A percentile compares a stretch with the other conserved stretches of the same genome.
Conservation (phyloP, 106 monocot species). For the Apostasia ramifera region DNA sequence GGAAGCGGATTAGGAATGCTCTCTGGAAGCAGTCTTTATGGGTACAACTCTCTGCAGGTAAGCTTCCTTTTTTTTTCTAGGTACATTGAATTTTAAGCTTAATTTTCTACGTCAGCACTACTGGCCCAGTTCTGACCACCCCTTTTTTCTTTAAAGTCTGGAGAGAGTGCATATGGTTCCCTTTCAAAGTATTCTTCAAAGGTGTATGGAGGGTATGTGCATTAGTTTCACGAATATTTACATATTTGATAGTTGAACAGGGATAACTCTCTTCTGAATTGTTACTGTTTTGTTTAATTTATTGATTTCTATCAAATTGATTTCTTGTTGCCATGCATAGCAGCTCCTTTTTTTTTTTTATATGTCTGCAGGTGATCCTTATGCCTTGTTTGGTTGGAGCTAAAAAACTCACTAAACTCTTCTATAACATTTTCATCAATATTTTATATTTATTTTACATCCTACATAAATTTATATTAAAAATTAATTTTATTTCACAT, state of each 20-base stretch:
- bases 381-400: no score
- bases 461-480: no score
- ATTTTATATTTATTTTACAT: no score
- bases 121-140: background rate
- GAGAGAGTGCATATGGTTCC: conserved; percentile 58
- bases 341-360: no score
- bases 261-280: no score
- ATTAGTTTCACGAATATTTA: background rate
- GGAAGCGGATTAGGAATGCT: conserved; percentile 39
- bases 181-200: conserved; percentile 59
- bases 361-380: no score
- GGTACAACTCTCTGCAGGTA: conserved; percentile 67
- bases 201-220: conserved; percentile 54
- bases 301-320: no score
- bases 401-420: no score
- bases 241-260: background rate
- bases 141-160: conserved; percentile 23
- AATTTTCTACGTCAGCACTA: background rate
- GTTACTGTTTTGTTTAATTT: no score
- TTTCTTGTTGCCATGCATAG: no score
- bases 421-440: no score
- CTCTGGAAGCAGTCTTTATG: conserved; percentile 49
- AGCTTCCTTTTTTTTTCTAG: background rate
- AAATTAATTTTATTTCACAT: no score
- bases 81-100: background rate